Evolutionary conservation across 2,329 filamentous ascomycete species (phyloP).

Genomic region (Claviceps spartinae): DNA sequence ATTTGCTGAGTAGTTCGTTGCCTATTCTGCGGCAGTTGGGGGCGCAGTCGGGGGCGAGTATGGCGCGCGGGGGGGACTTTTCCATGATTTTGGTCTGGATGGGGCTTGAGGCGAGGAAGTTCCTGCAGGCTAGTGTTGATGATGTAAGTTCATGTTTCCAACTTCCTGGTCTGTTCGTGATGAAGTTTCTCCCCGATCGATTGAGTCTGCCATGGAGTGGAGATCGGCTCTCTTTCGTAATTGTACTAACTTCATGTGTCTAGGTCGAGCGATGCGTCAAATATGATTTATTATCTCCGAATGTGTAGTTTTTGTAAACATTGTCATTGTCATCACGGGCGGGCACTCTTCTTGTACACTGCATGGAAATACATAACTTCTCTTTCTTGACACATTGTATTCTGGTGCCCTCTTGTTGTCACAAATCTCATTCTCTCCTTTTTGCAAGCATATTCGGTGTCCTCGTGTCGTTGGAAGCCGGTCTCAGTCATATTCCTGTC

Average conservation of each 20-base stretch:
- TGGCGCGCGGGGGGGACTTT: slow-evolving; percentile 60
- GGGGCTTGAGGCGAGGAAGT: slow-evolving; percentile 75
- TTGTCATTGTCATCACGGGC: no score
- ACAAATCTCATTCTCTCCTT: no score
- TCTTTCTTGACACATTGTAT: not conserved
- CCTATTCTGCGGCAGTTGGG: slow-evolving; percentile 84
- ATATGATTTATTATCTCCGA: slow-evolving; percentile 77
- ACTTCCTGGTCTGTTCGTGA: slow-evolving; percentile 15
- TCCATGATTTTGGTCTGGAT: slow-evolving; percentile 87
- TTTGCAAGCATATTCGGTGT: no score
- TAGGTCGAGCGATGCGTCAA: slow-evolving; percentile 77
- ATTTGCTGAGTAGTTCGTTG: slow-evolving; percentile 72
- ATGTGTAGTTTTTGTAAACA: slow-evolving; percentile 41
- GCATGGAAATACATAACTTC: not conserved
- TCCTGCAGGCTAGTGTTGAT: slow-evolving; percentile 80
- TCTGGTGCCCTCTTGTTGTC: no score
- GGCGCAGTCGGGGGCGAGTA: slow-evolving; percentile 57
- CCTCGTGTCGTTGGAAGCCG: no score
- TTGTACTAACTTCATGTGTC: not conserved
- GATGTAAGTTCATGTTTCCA: slow-evolving; percentile 42
- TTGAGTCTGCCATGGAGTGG: no score
- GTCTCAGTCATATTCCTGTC: no score
- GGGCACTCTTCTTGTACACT: not conserved
- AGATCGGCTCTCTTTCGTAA: no score
- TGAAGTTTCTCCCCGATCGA: no score